Evolutionary conservation across 805 yeast genomes (phyloP), one percentile per base, ranked within the genome.

Genomic region (Ogataea salicorniae): DNA sequence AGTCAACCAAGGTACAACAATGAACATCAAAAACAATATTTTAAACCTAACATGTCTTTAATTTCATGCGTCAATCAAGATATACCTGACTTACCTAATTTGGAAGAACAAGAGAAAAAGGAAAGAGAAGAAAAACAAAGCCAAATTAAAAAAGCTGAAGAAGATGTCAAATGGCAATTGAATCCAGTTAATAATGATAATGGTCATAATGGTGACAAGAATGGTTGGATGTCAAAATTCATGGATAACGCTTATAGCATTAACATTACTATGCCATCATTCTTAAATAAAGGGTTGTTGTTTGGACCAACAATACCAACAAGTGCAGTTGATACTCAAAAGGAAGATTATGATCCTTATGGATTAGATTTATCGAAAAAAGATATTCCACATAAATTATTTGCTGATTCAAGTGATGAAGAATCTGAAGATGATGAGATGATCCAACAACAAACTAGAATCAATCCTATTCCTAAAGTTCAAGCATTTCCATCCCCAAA

Each of bases 321-420:
- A 45, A 6, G 11, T 15, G 23, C 39, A 38, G n/a, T 15, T 20
- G 11, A 23, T 9, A 26, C 31, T 26, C 31, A 26, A 26, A 26
- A 26, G 31, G 31, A 26, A 11, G 31, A 26, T 26, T 26, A 26
- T 11, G 31, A 26, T 9, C 31, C 22, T 3, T 41, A 58, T n/a
- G 60, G 59, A 34, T 44, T 57, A 7, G 53, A 53, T 17, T 36
- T 59, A 9, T 46, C 42, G n/a, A 50, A 45, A 16, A 47, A 43
- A 20, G 41, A 41, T 16, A 22, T 39, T 26, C 43, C 42, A 35
- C 9, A 56, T 40, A 54, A 50, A 22, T 44, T 64, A 15, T 64
- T 64, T 50, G 58, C 54, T 0, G 67, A 62, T 34, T 57, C 66
- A 16, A 58, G 64, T 38, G 66, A 63, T 47, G 66, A 63, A n/a